A percentile compares a stretch with the other conserved stretches of the same genome.
Conservation (phyloP, 805 yeast genomes). For the Lipomyces kockii region DNA sequence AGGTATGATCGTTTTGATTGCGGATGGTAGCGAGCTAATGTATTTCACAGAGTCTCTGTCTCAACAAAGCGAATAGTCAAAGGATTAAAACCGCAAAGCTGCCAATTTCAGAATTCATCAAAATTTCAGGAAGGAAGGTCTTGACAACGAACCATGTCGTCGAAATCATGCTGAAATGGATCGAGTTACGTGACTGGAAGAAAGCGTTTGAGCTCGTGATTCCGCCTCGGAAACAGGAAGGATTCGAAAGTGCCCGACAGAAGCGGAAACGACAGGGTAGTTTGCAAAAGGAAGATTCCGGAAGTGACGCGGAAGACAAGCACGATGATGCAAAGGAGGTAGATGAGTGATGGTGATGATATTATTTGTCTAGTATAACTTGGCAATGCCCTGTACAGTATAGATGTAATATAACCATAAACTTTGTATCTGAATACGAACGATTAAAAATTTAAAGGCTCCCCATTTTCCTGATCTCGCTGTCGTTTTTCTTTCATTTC, state of each 20-base stretch:
- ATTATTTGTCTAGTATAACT: neutral
- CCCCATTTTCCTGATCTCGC: slow-evolving; percentile 16
- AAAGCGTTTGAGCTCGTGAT: slow-evolving; percentile 82
- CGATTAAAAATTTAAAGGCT: slow-evolving; percentile 16
- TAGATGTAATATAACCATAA: neutral
- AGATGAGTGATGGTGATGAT: neutral
- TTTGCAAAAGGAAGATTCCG: neutral
- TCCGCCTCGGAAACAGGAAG: slow-evolving; percentile 70
- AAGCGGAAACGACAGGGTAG: slow-evolving; percentile 34
- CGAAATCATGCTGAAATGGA: slow-evolving; percentile 80
- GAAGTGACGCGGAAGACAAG: neutral
- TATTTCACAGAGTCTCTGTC: slow-evolving; percentile 65
- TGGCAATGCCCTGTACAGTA: neutral
- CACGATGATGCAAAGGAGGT: neutral
- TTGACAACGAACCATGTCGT: slow-evolving; percentile 95
- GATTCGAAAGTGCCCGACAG: slow-evolving; percentile 35
- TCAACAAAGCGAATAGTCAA: slow-evolving; percentile 74
- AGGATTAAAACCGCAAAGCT: slow-evolving; percentile 75
- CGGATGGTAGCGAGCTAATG: neutral
- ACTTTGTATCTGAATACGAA: neutral
- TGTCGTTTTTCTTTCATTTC: slow-evolving; percentile 54
- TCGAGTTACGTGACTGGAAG: slow-evolving; percentile 81
- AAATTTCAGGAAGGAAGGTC: slow-evolving; percentile 83
- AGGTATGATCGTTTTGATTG: slow-evolving; percentile 10
- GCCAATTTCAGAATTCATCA: slow-evolving; percentile 85